Percentiles rank a stretch among this genome's conserved stretches.
phyloP scores from a whole-genome alignment of 2,329 filamentous ascomycete genomes.

The Sphaceloma murrayae region DNA sequence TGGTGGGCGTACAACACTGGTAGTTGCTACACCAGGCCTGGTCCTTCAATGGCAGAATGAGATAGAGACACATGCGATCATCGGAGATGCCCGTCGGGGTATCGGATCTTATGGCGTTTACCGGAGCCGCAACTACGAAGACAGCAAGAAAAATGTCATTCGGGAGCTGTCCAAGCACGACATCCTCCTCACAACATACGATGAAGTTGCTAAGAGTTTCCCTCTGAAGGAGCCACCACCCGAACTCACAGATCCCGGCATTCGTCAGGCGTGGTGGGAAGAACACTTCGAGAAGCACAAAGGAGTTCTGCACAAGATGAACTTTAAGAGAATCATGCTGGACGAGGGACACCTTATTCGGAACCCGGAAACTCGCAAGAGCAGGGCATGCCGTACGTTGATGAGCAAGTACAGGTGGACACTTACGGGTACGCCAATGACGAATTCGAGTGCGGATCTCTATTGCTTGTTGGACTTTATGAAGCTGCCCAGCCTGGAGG shows the following conservation, averaged over 20 bases:
- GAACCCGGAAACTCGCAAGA: slow-evolving; percentile 36
- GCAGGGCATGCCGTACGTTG: slow-evolving; percentile 37
- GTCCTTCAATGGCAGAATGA: slow-evolving; percentile 33
- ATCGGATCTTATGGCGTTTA: slow-evolving; percentile 50
- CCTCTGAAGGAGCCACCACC: slow-evolving; percentile 33
- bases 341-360: slow-evolving; percentile 52
- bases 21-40: slow-evolving; percentile 34
- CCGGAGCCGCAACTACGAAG: not conserved
- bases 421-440: slow-evolving; percentile 37
- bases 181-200: slow-evolving; percentile 35
- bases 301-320: slow-evolving; percentile 32
- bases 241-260: slow-evolving; percentile 26
- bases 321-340: slow-evolving; percentile 45
- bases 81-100: not conserved
- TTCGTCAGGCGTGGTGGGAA: slow-evolving; percentile 13
- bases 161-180: slow-evolving; percentile 45
- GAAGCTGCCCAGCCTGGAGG: slow-evolving; percentile 41
- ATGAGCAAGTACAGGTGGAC: slow-evolving; percentile 35
- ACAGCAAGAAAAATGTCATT: slow-evolving; percentile 14
- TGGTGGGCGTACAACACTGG: slow-evolving; percentile 31
- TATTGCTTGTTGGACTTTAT: slow-evolving; percentile 57
- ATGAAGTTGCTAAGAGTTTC: slow-evolving; percentile 34
- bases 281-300: slow-evolving; percentile 21
- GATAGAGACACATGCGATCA: slow-evolving; percentile 23
- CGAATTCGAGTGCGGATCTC: slow-evolving; percentile 27